Evolutionary conservation across 139 green algal species (phyloP).

Genomic region (Nannochloris sp.): DNA sequence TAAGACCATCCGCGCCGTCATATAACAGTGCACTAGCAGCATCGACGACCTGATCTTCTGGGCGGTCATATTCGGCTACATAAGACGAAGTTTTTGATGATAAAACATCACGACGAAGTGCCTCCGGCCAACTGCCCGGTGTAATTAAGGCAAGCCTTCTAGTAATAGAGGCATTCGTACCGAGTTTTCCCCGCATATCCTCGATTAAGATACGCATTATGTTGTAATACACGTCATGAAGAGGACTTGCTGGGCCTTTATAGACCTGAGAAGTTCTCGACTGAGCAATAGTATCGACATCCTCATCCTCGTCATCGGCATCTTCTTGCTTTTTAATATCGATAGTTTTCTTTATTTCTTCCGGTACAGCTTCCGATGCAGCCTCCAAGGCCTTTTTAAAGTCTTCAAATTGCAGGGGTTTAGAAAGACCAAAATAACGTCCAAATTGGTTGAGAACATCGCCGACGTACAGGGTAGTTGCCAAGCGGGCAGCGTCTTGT

Average conservation of each 20-base stretch:
- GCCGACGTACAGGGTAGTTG: conserved; percentile 29
- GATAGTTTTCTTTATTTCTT: no score
- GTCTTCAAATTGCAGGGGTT: no score
- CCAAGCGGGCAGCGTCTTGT: conserved; percentile 12
- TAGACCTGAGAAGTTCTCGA: no score
- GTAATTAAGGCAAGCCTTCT: conserved; percentile 10
- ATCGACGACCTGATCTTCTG: conserved; percentile 4
- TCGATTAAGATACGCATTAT: background rate
- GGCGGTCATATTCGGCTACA: background rate
- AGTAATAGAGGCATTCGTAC: background rate
- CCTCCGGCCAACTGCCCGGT: conserved; percentile 45
- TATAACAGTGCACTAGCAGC: conserved; percentile 23
- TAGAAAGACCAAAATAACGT: background rate
- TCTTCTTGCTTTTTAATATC: no score
- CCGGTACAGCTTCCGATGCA: no score
- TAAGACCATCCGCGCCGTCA: conserved; percentile 21
- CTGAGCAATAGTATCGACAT: no score
- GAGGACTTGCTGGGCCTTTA: background rate
- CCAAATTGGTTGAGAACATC: conserved; percentile 40
- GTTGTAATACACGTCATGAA: background rate
- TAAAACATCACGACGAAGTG: conserved; percentile 45
- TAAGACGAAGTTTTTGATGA: background rate
- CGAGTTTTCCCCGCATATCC: background rate
- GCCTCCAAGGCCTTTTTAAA: no score
- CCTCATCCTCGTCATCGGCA: no score